These are phyloP conservation scores for Brettanomyces custersianus DNA, from an alignment of 805 yeast species.

Conservation along the genomic window DNA sequence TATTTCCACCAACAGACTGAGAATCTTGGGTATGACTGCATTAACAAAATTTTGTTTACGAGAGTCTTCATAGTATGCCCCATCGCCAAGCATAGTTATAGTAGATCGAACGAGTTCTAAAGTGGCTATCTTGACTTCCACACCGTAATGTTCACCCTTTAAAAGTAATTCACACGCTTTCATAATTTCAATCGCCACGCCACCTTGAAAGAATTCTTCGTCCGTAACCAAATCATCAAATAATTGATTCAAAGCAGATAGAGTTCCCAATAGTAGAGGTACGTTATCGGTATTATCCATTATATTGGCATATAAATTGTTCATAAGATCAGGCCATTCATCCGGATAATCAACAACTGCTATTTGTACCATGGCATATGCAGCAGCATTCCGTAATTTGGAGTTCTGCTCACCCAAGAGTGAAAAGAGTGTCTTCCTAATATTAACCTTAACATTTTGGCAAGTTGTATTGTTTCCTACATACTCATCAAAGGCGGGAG, in stretches of 20 bases:
- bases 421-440: slow-evolving; percentile 43
- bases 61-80: slow-evolving; percentile 32
- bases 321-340: slow-evolving; percentile 78
- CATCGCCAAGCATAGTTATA: slow-evolving; percentile 41
- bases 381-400: slow-evolving; percentile 56
- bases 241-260: slow-evolving; percentile 60
- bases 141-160: slow-evolving; percentile 10
- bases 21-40: slow-evolving; percentile 18
- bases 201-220: slow-evolving; percentile 75
- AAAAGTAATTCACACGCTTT: slow-evolving; percentile 39
- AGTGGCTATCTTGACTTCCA: slow-evolving; percentile 38
- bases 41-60: slow-evolving; percentile 29
- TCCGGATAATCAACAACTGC: slow-evolving; percentile 91
- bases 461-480: slow-evolving; percentile 45
- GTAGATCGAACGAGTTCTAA: slow-evolving; percentile 46
- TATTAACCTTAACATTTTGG: slow-evolving; percentile 38
- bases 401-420: slow-evolving; percentile 41
- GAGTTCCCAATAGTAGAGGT: slow-evolving; percentile 40
- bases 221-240: slow-evolving; percentile 83
- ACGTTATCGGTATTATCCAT: slow-evolving; percentile 25
- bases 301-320: slow-evolving; percentile 32
- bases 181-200: slow-evolving; percentile 50
- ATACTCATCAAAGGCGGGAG: slow-evolving; percentile 71
- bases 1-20: slow-evolving; percentile 16
- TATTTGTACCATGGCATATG: slow-evolving; percentile 73